Evolutionary conservation across 768 basidiomycete species (phyloP), one percentile per base, ranked within the genome.

Genomic region (Termitomyces sp.): DNA sequence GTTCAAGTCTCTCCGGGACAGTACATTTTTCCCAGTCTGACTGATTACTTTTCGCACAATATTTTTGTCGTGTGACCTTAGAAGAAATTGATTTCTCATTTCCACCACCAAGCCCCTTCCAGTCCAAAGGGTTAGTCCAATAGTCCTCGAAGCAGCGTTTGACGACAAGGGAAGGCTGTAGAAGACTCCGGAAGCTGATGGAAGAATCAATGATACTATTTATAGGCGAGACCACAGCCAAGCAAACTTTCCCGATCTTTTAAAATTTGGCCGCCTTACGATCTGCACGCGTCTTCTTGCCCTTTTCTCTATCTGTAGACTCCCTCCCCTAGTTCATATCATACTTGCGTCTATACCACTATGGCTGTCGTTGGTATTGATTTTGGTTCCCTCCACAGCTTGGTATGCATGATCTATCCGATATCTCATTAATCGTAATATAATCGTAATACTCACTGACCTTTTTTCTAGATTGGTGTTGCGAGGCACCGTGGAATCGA

Each of bases 311-410:
- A 48, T 56, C 51, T 61, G 32, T 60, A 58, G 55, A 63, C 50
- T 37, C 36, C 16, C 24, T 51, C 39, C 14, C 39, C 20, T 57
- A 61, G 55, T 58, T 36, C 36, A 42, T 66, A 61, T 55, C 48
- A 47, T 57, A 59, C 61, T 61, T 59, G 45, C 60, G 55, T 55
- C 67, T 64, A 57, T 62, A 65, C 62, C 63, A 69, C 61, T 69
- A 93, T 93, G 92, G 85, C 92, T 70, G 95, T 96, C 76, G 95
- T 98, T 66, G 95, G 95, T 68, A 85, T 97, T 65, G 95, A 98
- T 80, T 85, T 96, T 71, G 95, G 95, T 70, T 85, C 93, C 54
- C 82, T 95, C 14, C 86, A 88, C 73, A 91, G 89, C 76, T 94
- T 95, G 83, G 92, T 90, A 57, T 39, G 76, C 9, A 30, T 71